phyloP scores from a whole-genome alignment of 2,329 filamentous ascomycete species.

The Metarhizium album region DNA sequence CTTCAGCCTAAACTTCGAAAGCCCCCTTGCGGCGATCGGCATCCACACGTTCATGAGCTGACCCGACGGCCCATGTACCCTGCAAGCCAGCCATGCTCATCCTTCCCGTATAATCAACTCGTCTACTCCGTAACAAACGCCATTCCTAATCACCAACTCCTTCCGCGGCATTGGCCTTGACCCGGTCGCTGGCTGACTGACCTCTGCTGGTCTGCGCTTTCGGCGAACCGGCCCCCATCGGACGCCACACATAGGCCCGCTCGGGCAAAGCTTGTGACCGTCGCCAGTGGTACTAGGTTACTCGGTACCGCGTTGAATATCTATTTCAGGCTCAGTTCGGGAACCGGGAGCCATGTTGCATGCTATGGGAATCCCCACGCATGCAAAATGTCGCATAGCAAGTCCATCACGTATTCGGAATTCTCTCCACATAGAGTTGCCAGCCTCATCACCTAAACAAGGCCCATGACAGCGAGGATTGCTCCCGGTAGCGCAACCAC shows the following conservation, averaged over 20 bases:
- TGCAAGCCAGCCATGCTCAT: too few species aligned
- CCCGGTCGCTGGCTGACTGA: not conserved
- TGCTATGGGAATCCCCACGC: not conserved
- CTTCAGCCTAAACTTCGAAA: not conserved
- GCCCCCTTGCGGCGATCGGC: not conserved
- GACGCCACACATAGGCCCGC: not conserved
- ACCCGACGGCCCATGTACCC: too few species aligned
- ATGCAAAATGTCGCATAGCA: not conserved
- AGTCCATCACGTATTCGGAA: slow-evolving; percentile 5
- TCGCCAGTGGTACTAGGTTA: too few species aligned
- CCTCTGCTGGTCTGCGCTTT: not conserved
- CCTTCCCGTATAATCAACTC: too few species aligned
- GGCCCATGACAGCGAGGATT: slow-evolving; percentile 12
- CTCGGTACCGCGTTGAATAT: too few species aligned
- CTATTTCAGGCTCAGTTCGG: too few species aligned
- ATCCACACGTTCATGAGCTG: too few species aligned
- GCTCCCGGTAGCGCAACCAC: slow-evolving; percentile 17
- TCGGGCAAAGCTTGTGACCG: not conserved
- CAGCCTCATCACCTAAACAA: slow-evolving; percentile 19
- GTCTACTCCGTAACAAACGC: not conserved
- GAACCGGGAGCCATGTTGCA: too few species aligned
- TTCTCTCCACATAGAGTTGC: slow-evolving; percentile 11
- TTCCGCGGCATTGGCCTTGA: too few species aligned
- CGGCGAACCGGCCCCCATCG: not conserved
- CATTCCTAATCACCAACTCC: too few species aligned